Conservation (phyloP, 129 eudicot species). For the Kitagawia praeruptora region DNA sequence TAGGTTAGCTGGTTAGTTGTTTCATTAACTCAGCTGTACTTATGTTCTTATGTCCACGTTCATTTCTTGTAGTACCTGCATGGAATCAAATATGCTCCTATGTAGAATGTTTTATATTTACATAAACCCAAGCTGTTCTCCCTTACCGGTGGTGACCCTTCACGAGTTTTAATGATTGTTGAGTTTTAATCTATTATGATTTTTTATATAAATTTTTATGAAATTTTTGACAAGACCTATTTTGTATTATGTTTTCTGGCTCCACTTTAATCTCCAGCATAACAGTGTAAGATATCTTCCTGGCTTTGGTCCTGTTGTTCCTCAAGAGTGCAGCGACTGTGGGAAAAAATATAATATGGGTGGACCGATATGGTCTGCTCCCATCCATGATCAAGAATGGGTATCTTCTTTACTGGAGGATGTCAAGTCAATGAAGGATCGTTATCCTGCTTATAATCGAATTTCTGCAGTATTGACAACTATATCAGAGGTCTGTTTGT, state of each 20-base stretch:
- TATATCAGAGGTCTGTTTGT: slow-evolving; percentile 60
- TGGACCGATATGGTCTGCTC: slow-evolving; percentile 98
- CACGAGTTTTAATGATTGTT: neutral
- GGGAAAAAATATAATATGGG: slow-evolving; percentile 89
- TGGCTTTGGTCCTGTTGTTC: slow-evolving; percentile 84
- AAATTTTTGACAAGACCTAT: neutral
- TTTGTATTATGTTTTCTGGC: neutral
- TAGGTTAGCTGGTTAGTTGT: no score
- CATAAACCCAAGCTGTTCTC: neutral
- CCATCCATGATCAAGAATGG: slow-evolving; percentile 98
- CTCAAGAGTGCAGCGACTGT: slow-evolving; percentile 78
- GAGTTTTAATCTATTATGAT: neutral
- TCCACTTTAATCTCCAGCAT: slow-evolving; percentile 29
- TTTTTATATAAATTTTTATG: neutral
- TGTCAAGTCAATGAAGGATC: slow-evolving; percentile 62
- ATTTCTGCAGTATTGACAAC: slow-evolving; percentile 89
- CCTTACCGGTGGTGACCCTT: neutral
- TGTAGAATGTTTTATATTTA: neutral
- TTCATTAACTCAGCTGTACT: neutral
- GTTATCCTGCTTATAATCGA: slow-evolving; percentile 79
- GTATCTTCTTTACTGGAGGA: slow-evolving; percentile 64
- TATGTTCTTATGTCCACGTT: neutral
- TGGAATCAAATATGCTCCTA: neutral
- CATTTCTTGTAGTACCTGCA: neutral
- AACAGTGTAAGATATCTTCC: slow-evolving; percentile 78